A percentile compares a stretch with the other conserved stretches of the same genome.
phyloP scores from a whole-genome alignment of 371 early-diverging fungal species.

The Mucor mucedo region DNA sequence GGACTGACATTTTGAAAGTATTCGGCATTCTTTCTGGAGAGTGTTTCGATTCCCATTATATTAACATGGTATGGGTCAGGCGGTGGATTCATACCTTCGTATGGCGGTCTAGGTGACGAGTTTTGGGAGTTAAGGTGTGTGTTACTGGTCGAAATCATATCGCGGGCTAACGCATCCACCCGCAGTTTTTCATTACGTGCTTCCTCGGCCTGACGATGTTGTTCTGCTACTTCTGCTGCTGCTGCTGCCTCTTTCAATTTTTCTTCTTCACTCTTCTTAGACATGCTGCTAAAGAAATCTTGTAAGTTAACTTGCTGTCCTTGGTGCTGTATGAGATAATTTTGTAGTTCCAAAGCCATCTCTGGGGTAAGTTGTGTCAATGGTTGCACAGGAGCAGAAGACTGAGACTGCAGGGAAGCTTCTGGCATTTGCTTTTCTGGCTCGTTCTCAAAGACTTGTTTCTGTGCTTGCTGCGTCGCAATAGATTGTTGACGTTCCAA shows the following conservation, averaged over 20 bases:
- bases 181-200: too few relatives aligned
- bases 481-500: too few relatives aligned
- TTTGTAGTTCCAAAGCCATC: background rate
- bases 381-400: background rate
- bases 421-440: background rate
- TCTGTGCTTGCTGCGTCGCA: background rate
- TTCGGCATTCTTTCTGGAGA: background rate
- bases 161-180: too few relatives aligned
- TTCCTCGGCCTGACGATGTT: too few relatives aligned
- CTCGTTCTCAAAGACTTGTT: background rate
- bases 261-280: background rate
- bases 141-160: background rate
- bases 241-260: background rate
- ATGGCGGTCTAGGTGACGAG: too few relatives aligned
- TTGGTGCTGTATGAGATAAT: background rate
- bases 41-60: background rate
- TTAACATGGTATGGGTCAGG: background rate
- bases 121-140: too few relatives aligned
- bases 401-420: too few relatives aligned
- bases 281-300: background rate
- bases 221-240: slow-evolving; percentile 2
- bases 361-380: background rate
- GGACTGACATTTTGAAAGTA: background rate
- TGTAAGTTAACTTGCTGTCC: slow-evolving; percentile 1
- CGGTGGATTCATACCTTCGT: too few relatives aligned